phyloP scores from a whole-genome alignment of 108 stramenopile genomes.

The Cyclotella kingstonii region DNA sequence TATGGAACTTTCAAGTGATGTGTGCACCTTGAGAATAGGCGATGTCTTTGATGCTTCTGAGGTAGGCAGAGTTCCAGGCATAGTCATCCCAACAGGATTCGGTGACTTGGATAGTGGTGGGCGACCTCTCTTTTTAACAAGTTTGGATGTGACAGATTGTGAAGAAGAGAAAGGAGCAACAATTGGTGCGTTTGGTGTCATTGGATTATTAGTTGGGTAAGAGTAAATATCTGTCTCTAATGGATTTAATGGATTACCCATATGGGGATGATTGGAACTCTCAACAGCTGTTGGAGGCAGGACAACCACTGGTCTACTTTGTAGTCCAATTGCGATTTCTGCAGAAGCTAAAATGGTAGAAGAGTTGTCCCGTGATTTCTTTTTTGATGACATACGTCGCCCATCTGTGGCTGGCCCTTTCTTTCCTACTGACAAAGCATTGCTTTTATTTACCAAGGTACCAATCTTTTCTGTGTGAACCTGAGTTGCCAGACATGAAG shows the following conservation, averaged over 20 bases:
- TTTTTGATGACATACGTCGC: no score
- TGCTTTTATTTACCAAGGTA: neutral
- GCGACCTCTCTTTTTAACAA: neutral
- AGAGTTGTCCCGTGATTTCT: neutral
- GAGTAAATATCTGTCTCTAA: no score
- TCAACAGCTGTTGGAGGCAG: no score
- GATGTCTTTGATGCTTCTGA: neutral
- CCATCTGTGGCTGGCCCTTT: neutral
- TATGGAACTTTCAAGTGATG: neutral
- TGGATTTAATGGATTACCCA: no score
- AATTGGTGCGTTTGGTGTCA: no score
- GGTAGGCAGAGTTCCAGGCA: neutral
- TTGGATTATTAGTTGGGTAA: no score
- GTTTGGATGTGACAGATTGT: neutral
- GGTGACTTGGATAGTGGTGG: neutral
- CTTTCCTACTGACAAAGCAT: conserved; percentile 2
- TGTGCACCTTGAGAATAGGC: neutral
- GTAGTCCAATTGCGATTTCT: no score
- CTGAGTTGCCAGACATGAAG: neutral
- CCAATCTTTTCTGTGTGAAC: neutral
- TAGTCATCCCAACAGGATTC: neutral
- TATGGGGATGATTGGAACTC: no score
- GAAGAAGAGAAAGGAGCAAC: neutral
- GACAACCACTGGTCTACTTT: no score
- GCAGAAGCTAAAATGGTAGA: no score